Conservation (phyloP, 2,329 filamentous ascomycete species). For the Neurospora sp. region DNA sequence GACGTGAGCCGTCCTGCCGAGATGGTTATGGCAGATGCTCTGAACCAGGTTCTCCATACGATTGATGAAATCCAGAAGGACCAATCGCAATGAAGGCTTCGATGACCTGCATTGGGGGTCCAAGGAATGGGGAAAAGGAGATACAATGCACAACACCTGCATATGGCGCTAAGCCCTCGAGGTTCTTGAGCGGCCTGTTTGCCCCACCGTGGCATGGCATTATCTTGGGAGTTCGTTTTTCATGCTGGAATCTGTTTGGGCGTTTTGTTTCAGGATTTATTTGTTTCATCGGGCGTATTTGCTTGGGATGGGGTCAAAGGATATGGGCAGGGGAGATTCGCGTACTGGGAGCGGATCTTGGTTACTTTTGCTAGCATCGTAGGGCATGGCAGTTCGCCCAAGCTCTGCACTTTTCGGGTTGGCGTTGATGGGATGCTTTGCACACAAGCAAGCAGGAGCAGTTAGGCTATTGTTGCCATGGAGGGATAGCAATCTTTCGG, state of each 20-base stretch:
- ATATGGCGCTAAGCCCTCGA: background rate
- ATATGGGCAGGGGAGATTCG: background rate
- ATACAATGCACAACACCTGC: background rate
- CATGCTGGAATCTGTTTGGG: background rate
- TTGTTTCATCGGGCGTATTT: background rate
- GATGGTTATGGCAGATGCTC: slow-evolving; percentile 50
- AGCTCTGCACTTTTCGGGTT: background rate
- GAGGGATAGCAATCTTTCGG: background rate
- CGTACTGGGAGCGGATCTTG: background rate
- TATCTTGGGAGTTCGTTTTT: background rate
- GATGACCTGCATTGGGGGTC: background rate
- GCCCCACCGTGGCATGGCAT: background rate
- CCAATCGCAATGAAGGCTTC: background rate
- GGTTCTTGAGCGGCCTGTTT: background rate
- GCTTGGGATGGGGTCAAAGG: background rate
- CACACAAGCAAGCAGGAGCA: background rate
- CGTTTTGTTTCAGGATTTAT: background rate
- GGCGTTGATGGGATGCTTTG: background rate
- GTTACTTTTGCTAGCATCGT: background rate
- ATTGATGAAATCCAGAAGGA: slow-evolving; percentile 32
- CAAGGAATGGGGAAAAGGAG: background rate
- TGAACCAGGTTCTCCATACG: slow-evolving; percentile 45
- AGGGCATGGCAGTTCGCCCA: background rate
- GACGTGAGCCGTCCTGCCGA: slow-evolving; percentile 53
- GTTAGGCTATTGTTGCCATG: background rate